A percentile compares a stretch with the other conserved stretches of the same genome.
phyloP scores from a whole-genome alignment of 768 basidiomycete species.

The Filobasidium floriforme region DNA sequence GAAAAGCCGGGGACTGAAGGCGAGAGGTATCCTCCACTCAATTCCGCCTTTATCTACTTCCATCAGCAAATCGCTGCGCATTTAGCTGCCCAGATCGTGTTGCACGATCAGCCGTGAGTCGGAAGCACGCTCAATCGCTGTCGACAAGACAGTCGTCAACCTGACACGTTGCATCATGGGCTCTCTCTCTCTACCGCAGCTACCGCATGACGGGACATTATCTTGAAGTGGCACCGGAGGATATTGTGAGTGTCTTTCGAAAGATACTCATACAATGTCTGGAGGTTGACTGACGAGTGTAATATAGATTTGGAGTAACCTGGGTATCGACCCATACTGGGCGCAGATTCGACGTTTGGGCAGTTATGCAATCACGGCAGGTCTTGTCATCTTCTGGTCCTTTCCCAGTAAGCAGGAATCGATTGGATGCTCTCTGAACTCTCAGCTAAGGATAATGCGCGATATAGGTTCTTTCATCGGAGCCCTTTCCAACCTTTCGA shows the following conservation, averaged over 20 bases:
- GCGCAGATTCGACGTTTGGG: conserved; percentile 59
- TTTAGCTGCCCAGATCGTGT: conserved; percentile 65
- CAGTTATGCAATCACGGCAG: conserved; percentile 69
- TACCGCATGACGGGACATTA: conserved; percentile 62
- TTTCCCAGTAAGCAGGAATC: conserved; percentile 57
- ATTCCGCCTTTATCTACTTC: conserved; percentile 69
- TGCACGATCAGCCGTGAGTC: conserved; percentile 62
- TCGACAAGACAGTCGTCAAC: background rate
- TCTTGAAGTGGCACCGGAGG: conserved; percentile 73
- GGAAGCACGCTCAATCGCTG: background rate
- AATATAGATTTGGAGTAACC: conserved; percentile 67
- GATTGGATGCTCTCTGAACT: background rate
- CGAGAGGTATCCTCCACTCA: conserved; percentile 43
- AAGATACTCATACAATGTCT: background rate
- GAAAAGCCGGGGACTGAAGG: conserved; percentile 30
- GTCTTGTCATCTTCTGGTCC: conserved; percentile 77
- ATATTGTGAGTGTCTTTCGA: conserved; percentile 50
- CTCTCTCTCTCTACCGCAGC: conserved; percentile 12
- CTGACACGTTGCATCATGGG: background rate
- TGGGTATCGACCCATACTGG: conserved; percentile 84
- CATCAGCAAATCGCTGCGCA: conserved; percentile 88
- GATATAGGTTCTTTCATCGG: conserved; percentile 71
- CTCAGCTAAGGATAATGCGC: background rate
- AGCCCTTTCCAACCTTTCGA: conserved; percentile 68
- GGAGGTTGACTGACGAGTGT: background rate